A percentile compares a stretch with the other conserved stretches of the same genome.
Evolutionary conservation across 495 filamentous ascomycete species (phyloP).

Genomic region (Podospora anserina): DNA sequence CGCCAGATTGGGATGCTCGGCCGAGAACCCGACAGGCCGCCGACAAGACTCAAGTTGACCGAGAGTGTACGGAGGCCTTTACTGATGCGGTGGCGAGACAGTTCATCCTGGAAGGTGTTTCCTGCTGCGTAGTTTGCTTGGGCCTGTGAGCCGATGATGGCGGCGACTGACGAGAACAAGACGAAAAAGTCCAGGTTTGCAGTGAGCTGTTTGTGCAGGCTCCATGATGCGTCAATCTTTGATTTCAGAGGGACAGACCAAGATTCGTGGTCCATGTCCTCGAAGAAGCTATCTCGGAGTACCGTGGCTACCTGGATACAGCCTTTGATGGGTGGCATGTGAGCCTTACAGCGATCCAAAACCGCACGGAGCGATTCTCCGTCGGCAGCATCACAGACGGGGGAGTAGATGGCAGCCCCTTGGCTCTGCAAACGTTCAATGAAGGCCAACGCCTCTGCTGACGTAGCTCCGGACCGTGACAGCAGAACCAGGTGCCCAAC

Average conservation of each 20-base stretch:
- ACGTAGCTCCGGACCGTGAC: constrained; percentile 39
- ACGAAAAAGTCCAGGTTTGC: constrained; percentile 58
- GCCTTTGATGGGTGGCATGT: constrained; percentile 50
- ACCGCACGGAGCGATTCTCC: neutral
- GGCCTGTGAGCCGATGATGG: constrained; percentile 46
- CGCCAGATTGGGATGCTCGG: constrained; percentile 12
- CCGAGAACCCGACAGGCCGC: constrained; percentile 24
- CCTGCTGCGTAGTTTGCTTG: constrained; percentile 59
- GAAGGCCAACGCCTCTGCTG: constrained; percentile 16
- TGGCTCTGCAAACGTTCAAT: constrained; percentile 24
- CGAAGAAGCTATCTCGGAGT: constrained; percentile 30
- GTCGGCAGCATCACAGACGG: constrained; percentile 40
- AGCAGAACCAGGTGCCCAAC: constrained; percentile 52
- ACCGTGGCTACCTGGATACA: constrained; percentile 44
- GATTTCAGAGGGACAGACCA: constrained; percentile 45
- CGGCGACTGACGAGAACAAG: constrained; percentile 42
- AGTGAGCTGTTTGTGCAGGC: constrained; percentile 30
- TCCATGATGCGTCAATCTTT: constrained; percentile 42
- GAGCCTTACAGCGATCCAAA: constrained; percentile 15
- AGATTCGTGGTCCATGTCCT: constrained; percentile 36
- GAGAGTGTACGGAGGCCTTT: constrained; percentile 19
- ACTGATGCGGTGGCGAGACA: constrained; percentile 35
- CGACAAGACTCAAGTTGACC: constrained; percentile 23
- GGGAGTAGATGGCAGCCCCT: constrained; percentile 29
- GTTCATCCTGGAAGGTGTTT: constrained; percentile 53